Evolutionary conservation across 768 basidiomycete species (phyloP).

Genomic region (Antrodiella citrinella): DNA sequence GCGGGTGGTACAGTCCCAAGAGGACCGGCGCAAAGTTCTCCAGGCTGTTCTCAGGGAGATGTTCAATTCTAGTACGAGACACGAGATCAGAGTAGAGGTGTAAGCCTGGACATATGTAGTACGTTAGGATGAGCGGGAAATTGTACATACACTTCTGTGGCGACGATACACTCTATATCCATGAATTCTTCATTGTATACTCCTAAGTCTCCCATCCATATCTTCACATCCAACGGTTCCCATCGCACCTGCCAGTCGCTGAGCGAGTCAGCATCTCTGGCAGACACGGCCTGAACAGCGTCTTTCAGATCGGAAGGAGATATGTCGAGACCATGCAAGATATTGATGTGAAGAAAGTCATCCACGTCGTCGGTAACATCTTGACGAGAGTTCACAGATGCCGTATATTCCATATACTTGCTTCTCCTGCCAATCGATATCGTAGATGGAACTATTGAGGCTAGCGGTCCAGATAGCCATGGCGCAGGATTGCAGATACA

Average conservation of each 20-base stretch:
- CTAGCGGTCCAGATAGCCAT: constrained; percentile 41
- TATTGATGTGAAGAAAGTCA: constrained; percentile 50
- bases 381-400: not conserved
- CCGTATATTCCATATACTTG: not conserved
- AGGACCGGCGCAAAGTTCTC: constrained; percentile 59
- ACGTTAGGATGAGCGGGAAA: constrained; percentile 5
- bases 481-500: constrained; percentile 70
- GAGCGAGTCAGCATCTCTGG: constrained; percentile 9
- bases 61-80: constrained; percentile 55
- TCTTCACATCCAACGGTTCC: constrained; percentile 54
- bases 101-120: not conserved
- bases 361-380: not conserved
- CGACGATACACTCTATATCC: constrained; percentile 62
- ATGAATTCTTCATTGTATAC: constrained; percentile 58
- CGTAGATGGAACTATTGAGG: not conserved
- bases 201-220: constrained; percentile 76
- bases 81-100: not conserved
- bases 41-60: constrained; percentile 53
- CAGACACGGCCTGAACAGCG: constrained; percentile 44
- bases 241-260: constrained; percentile 37
- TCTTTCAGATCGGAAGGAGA: constrained; percentile 42
- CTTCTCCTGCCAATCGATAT: not conserved
- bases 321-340: constrained; percentile 61
- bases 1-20: constrained; percentile 73
- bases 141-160: constrained; percentile 67